Evolutionary conservation across 2,329 filamentous ascomycete species (phyloP).

Genomic region (Epichloe sibirici): DNA sequence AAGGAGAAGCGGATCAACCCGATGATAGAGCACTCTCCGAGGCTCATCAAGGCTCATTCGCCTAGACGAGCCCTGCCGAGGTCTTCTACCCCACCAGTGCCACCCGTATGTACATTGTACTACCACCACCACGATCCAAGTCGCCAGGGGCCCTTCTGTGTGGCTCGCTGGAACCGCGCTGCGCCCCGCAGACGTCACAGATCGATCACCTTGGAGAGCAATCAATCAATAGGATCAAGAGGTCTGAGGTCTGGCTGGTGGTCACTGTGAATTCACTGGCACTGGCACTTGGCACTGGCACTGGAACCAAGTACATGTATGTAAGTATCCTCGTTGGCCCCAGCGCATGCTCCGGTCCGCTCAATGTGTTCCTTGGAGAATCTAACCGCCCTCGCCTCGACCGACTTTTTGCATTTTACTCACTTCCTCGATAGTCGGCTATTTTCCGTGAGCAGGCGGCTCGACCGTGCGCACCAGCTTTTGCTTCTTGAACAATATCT

Average conservation of each 20-base stretch:
- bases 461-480: neutral
- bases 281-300: neutral
- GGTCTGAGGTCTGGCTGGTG: too few relatives aligned
- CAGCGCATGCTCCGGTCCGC: neutral
- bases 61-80: too few relatives aligned
- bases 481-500: neutral
- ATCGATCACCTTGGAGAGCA: neutral
- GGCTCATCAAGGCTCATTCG: too few relatives aligned
- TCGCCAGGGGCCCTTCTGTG: neutral
- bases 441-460: neutral
- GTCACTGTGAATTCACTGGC: neutral
- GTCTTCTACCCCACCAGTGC: neutral
- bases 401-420: neutral
- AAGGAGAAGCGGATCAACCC: too few relatives aligned
- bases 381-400: neutral
- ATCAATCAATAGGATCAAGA: too few relatives aligned
- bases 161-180: neutral
- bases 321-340: neutral
- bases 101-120: neutral
- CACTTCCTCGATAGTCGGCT: neutral
- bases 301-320: too few relatives aligned
- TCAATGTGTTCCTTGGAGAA: neutral
- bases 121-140: neutral
- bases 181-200: conserved; percentile 6
- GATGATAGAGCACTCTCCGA: too few relatives aligned